Percentiles rank a stretch among this genome's conserved stretches.
phyloP scores from a whole-genome alignment of 2,329 filamentous ascomycete species.

The Penicillium crustosum region DNA sequence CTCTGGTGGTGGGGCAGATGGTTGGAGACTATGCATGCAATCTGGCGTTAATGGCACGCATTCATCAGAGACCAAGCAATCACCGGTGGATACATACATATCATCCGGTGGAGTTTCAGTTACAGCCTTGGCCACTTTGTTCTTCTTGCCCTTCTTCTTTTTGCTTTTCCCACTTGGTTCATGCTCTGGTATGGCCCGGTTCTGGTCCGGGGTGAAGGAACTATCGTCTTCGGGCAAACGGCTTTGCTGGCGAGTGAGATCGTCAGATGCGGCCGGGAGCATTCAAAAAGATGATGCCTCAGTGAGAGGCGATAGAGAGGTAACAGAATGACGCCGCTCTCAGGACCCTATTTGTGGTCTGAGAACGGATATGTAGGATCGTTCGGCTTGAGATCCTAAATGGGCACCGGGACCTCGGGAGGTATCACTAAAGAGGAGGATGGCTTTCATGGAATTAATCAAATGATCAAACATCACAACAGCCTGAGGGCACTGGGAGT shows the following conservation, averaged over 20 bases:
- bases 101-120: slow-evolving; percentile 36
- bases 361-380: slow-evolving; percentile 32
- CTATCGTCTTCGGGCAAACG: slow-evolving; percentile 36
- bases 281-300: slow-evolving; percentile 42
- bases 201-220: slow-evolving; percentile 30
- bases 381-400: slow-evolving; percentile 2
- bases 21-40: slow-evolving; percentile 26
- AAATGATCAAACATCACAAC: slow-evolving; percentile 1
- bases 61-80: background rate
- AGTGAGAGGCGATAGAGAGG: slow-evolving; percentile 26
- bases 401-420: slow-evolving; percentile 1
- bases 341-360: slow-evolving; percentile 33
- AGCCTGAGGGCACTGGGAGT: background rate
- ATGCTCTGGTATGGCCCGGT: slow-evolving; percentile 32
- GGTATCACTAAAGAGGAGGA: slow-evolving; percentile 11
- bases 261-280: slow-evolving; percentile 44
- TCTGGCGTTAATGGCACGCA: slow-evolving; percentile 11
- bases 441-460: slow-evolving; percentile 5
- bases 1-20: slow-evolving; percentile 26
- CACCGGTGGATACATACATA: slow-evolving; percentile 32
- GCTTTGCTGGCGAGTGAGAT: slow-evolving; percentile 39
- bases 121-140: slow-evolving; percentile 35
- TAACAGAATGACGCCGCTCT: slow-evolving; percentile 27
- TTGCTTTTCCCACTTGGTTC: slow-evolving; percentile 37
- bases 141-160: slow-evolving; percentile 44